Percentiles rank a stretch among this genome's conserved stretches.
phyloP scores from a whole-genome alignment of 352 stramenopile species.

The Phytophthora citrophthora region DNA sequence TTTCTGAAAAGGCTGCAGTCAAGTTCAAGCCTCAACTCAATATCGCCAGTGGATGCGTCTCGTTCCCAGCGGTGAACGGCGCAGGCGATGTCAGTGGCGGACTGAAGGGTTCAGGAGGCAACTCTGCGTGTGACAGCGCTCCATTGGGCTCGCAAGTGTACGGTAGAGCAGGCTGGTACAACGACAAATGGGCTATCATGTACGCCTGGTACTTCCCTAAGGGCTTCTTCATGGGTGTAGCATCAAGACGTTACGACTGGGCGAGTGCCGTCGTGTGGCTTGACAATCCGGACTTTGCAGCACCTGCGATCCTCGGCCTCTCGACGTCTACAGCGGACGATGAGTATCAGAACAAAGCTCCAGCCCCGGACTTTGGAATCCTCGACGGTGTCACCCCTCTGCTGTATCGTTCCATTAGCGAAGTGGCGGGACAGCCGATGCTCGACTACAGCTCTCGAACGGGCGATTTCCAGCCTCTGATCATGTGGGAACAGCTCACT shows the following conservation, averaged over 20 bases:
- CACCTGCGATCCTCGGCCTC: not conserved
- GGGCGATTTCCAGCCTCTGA: conserved; percentile 4
- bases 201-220: conserved; percentile 6
- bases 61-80: conserved; percentile 7
- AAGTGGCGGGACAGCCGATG: conserved; percentile 2
- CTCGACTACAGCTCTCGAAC: conserved; percentile 7
- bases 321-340: not conserved
- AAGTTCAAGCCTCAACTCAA: conserved; percentile 2
- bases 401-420: conserved; percentile 2
- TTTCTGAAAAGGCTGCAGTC: conserved; percentile 5
- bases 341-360: not conserved
- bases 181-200: conserved; percentile 6
- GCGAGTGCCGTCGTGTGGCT: conserved; percentile 3
- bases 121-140: conserved; percentile 1
- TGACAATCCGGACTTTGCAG: conserved; percentile 3
- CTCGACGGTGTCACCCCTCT: not conserved
- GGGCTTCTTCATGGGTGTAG: conserved; percentile 4
- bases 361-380: conserved; percentile 1
- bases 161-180: not conserved
- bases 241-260: conserved; percentile 6
- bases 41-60: not conserved
- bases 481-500: conserved; percentile 11
- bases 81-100: not conserved
- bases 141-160: conserved; percentile 7
- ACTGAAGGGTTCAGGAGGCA: not conserved